Conservation (phyloP, 305 asterid genomes). For the Striga hermonthica region DNA sequence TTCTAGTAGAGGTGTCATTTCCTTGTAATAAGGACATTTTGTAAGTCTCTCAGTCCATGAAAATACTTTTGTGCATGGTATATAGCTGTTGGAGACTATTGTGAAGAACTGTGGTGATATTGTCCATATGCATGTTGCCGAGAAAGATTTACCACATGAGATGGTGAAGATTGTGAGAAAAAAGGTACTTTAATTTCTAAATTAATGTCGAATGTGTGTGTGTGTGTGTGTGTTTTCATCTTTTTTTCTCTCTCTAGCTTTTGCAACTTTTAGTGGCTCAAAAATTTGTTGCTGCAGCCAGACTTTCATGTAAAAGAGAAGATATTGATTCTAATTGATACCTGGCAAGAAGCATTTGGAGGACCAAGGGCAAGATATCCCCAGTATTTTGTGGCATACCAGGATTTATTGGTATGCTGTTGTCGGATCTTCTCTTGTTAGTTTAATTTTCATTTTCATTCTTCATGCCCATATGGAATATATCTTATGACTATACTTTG, state of each 20-base stretch:
- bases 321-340: slow-evolving; percentile 87
- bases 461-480: slow-evolving; percentile 19
- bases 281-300: slow-evolving; percentile 59
- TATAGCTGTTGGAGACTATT: slow-evolving; percentile 86
- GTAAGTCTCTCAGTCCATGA: slow-evolving; percentile 27
- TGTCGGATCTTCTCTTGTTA: slow-evolving; percentile 2
- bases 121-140: slow-evolving; percentile 99
- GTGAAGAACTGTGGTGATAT: slow-evolving; percentile 96
- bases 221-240: no score
- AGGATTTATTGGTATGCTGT: slow-evolving; percentile 74
- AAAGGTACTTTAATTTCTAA: slow-evolving; percentile 53
- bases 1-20: slow-evolving; percentile 32
- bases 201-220: slow-evolving; percentile 11
- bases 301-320: slow-evolving; percentile 95
- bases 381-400: slow-evolving; percentile 86
- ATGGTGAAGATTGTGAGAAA: slow-evolving; percentile 90
- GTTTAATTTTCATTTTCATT: slow-evolving; percentile 15
- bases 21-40: slow-evolving; percentile 28
- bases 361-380: slow-evolving; percentile 92
- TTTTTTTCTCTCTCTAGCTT: slow-evolving; percentile 24
- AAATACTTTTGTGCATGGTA: slow-evolving; percentile 30
- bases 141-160: slow-evolving; percentile 85
- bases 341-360: slow-evolving; percentile 99
- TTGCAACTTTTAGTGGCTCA: slow-evolving; percentile 26
- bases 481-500: slow-evolving; percentile 22